Percentiles rank a stretch among this genome's conserved stretches.
Evolutionary conservation across 768 basidiomycete genomes (phyloP).

Genomic region (Candolleomyces eurysporus): DNA sequence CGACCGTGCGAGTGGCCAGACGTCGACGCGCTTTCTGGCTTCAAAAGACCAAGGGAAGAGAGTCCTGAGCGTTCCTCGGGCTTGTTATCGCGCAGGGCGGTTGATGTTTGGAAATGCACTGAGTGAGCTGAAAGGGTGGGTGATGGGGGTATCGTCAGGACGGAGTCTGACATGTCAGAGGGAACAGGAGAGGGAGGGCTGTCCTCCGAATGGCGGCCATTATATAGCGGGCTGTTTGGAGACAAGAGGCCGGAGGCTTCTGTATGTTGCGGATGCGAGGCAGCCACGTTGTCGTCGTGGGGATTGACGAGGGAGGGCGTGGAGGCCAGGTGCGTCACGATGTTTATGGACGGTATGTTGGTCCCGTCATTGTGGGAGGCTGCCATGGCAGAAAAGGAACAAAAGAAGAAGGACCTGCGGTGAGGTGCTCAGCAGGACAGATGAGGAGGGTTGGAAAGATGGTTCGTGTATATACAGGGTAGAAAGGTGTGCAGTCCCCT

Average conservation of each 20-base stretch:
- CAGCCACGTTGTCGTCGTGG: not conserved
- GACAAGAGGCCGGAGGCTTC: slow-evolving; percentile 14
- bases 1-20: slow-evolving; percentile 40
- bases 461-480: not conserved
- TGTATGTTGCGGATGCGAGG: not conserved
- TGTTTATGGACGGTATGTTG: slow-evolving; percentile 30
- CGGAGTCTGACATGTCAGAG: slow-evolving; percentile 23
- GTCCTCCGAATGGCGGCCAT: slow-evolving; percentile 13
- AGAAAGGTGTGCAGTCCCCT: too few relatives aligned
- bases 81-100: slow-evolving; percentile 65
- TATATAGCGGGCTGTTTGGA: slow-evolving; percentile 8
- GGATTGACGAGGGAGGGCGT: slow-evolving; percentile 10
- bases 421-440: not conserved
- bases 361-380: slow-evolving; percentile 9
- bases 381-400: slow-evolving; percentile 16
- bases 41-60: slow-evolving; percentile 51
- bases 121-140: slow-evolving; percentile 72
- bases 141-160: slow-evolving; percentile 55
- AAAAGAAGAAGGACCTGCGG: not conserved
- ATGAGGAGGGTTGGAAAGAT: not conserved
- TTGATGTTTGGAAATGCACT: slow-evolving; percentile 52
- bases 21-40: slow-evolving; percentile 26
- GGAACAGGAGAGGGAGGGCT: slow-evolving; percentile 14
- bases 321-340: slow-evolving; percentile 21
- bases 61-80: slow-evolving; percentile 57